These are phyloP conservation scores for Aurifilum marmelostoma DNA, from an alignment of 2,329 filamentous ascomycete species.

Conservation along the genomic window DNA sequence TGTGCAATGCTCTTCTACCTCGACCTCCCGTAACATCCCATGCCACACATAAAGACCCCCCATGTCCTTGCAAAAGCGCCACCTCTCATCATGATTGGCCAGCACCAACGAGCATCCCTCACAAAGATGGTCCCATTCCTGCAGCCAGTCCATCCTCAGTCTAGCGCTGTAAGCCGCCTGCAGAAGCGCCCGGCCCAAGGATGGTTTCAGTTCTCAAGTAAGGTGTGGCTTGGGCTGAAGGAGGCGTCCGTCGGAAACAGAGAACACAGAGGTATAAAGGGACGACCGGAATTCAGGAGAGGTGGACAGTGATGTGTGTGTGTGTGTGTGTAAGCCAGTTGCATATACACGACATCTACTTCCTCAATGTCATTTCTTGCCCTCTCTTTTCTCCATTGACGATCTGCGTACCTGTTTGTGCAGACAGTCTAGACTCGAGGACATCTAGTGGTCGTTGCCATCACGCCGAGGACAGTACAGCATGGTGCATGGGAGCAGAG, in stretches of 20 bases:
- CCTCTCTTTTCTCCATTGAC: too few species aligned
- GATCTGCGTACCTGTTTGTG: too few species aligned
- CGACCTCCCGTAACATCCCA: too few species aligned
- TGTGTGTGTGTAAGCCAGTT: not conserved
- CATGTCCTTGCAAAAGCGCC: not conserved
- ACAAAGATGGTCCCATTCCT: not conserved
- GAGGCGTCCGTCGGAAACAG: too few species aligned
- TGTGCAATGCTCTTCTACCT: too few species aligned
- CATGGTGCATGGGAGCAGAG: not conserved
- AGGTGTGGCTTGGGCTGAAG: not conserved
- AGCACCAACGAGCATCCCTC: not conserved
- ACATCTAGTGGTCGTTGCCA: too few species aligned
- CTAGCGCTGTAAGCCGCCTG: slow-evolving; percentile 26
- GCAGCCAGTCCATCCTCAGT: slow-evolving; percentile 8
- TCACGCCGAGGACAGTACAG: not conserved
- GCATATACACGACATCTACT: not conserved
- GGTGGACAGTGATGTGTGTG: too few species aligned
- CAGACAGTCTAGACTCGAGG: too few species aligned
- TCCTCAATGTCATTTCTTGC: too few species aligned
- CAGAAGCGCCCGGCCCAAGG: not conserved
- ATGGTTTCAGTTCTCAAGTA: not conserved
- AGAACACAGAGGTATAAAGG: not conserved
- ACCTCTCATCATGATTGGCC: not conserved
- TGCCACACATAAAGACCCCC: not conserved
- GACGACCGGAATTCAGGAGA: not conserved